Evolutionary conservation across 129 eudicot species (phyloP), one percentile per base, ranked within the genome.

Genomic region (Tagetes erecta): DNA sequence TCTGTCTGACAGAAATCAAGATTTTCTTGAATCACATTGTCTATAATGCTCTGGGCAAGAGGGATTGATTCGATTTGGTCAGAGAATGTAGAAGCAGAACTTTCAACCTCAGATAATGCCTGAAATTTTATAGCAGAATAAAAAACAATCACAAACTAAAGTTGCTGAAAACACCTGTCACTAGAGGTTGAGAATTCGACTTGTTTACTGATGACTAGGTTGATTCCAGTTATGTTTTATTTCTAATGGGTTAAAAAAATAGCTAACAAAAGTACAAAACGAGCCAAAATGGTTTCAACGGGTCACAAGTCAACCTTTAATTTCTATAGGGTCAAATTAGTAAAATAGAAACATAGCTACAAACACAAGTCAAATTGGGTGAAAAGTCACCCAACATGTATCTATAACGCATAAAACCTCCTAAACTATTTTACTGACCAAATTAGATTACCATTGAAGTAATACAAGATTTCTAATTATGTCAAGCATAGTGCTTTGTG

Each of bases 101-200:
- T 72, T 64, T 82, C 87, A 10, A 80, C 70, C 41, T 38, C 83
- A 1, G 88, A 81, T 74, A 91, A 74, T 45, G 78, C 87, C 97
- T 94, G 91, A 12, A 73, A 66, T 72, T 20, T 20, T 6, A 55
- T 12, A 44, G 8, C 36, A 40, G n/a, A 36, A 35, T 0, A n/a
- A 46, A 78, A 27, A 37, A 72, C 47, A 6, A 64, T 40, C 57
- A 78, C 14, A 31, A 13, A 60, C 39, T 31, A 40, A 30, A 33
- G 55, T 58, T 40, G 30, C 73, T 4, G 8, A 36, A 39, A n/a
- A 51, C 13, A n/a, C 9, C 11, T 7, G 2, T 70, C 1, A 42
- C 46, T 33, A 57, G 33, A 33, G 20, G 20, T 47, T 2, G 3
- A 34, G 36, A 34, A 35, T 35, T 60, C 14, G 5, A 60, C 8